Percentiles rank a stretch among this genome's conserved stretches.
These are phyloP conservation scores for Psilocybe mexicana DNA, from an alignment of 1,284 basidiomycete genomes.

Conservation along the genomic window DNA sequence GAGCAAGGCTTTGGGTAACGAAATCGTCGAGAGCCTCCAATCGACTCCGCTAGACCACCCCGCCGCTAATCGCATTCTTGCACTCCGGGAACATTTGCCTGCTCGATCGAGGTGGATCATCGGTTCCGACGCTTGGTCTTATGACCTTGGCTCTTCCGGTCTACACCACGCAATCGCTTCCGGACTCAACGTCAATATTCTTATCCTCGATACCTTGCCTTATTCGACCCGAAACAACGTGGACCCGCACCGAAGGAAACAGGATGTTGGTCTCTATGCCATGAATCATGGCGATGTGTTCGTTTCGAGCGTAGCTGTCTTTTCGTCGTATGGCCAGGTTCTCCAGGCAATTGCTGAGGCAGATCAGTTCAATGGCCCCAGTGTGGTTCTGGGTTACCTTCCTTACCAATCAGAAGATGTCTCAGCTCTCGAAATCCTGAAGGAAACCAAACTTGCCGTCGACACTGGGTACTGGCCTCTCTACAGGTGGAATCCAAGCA, in stretches of 20 bases:
- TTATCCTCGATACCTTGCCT: conserved; percentile 92
- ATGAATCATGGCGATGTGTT: conserved; percentile 99
- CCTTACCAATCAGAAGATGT: conserved; percentile 82
- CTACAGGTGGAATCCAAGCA: conserved; percentile 95
- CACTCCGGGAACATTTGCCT: conserved; percentile 62
- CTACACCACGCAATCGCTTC: conserved; percentile 94
- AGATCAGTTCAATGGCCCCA: conserved; percentile 88
- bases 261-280: conserved; percentile 94
- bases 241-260: conserved; percentile 80
- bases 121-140: conserved; percentile 96
- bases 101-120: conserved; percentile 90
- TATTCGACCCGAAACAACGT: conserved; percentile 75
- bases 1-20: conserved; percentile 60
- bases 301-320: conserved; percentile 94
- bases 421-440: conserved; percentile 85
- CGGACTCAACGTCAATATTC: conserved; percentile 90
- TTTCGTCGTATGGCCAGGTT: conserved; percentile 94
- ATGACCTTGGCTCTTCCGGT: conserved; percentile 95
- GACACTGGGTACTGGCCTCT: conserved; percentile 98
- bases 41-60: conserved; percentile 41
- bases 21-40: conserved; percentile 60
- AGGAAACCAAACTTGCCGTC: conserved; percentile 96
- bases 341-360: conserved; percentile 93
- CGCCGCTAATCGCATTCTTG: conserved; percentile 57
- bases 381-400: conserved; percentile 92